Base-by-base conservation (phyloP, 2,329 filamentous ascomycete genomes). In the Sordariomycetes sp. region DNA sequence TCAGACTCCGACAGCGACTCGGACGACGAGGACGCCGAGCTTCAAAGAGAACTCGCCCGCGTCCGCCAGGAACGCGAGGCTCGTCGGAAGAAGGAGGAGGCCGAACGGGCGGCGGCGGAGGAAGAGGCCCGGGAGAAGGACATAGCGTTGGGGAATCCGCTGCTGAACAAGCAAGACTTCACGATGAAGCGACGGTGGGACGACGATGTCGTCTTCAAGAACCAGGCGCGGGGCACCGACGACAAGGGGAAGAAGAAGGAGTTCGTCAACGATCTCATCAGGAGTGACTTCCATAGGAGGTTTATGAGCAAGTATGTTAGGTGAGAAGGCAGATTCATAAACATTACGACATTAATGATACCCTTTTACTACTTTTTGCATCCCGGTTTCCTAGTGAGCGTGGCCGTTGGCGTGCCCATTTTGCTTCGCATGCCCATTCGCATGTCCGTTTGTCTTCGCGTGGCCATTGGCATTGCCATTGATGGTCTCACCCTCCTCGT, bases 131-230 rank as follows among this genome's bases (percentile, higher is more conserved):
- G 85, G 40, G 90, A 94, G 58, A 73, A 79, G 43, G 85, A 95
- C 49, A 94, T 96, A 49, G 90, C 92, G 23, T 66, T 84, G 27
- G 92, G 92, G 6, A 98, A 98, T 55, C 92, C 92, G 25, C 63
- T 98, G 33, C 72, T 98, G 37, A 95, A 96, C 33, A 84, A 85
- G 55, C 63, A 74, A 15, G 87, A 94, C 47, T 96, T 93, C 55
- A 87, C 81, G 38, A 80, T 95, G 51, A 95, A 94, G 70, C 69
- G 86, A 46, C 68, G 88, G 47, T 98, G 92, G 92, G 92, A 98
- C 48, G 92, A 98, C 49, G 92, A 98, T 55, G 92, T 98, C 10
- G 88, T 98, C 3, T 98, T 98, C 65, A 96, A 94, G 68, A 98
- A 98, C 58, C 92, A 98, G 63, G 92, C 90, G 21, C 75, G 92